Evolutionary conservation across 208 protist species (phyloP), one percentile per base, ranked within the genome.

Genomic region (Acanthamoeba sp.): DNA sequence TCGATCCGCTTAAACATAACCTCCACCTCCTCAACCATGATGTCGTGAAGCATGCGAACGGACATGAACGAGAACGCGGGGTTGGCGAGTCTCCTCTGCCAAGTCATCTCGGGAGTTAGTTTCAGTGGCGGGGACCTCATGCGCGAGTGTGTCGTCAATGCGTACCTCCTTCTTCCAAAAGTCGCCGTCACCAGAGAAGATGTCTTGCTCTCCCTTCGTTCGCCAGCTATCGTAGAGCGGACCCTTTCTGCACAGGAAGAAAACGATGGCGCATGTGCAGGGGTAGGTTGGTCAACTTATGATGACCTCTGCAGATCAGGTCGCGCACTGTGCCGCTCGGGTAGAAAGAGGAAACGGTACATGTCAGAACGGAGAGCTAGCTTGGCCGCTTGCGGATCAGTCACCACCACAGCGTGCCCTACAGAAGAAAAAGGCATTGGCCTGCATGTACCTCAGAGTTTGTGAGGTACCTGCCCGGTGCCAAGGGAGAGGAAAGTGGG

Each of bases 81-180:
- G 24, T 84, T 84, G 34, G 73, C 73, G 16, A 84, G 40, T 29
- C 36, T 22, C 40, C 73, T 84, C 73, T 84, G 34, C 29, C 7
- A n/a, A n/a, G n/a, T n/a, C n/a, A n/a, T n/a, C n/a, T n/a, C n/a
- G n/a, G n/a, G n/a, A n/a, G n/a, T n/a, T 16, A 6, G 48, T 55
- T 55, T 16, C 16, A 20, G 48, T 6, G 48, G 48, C 10, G 48
- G 48, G 10, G 10, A 55, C 48, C n/a, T n/a, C n/a, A 59, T 59
- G 52, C 10, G 20, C 52, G 20, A 59, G 14, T 59, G 20, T 24
- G 20, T 59, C 10, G 20, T 59, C 52, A 59, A 59, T 59, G 10
- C 52, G 64, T 80, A 84, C 73, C 73, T 84, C 73, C 42, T 52
- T 84, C 73, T 84, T 84, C 73, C 73, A 84, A 38, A 84, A n/a